Evolutionary conservation across 371 early-diverging fungal species (phyloP), one percentile per base, ranked within the genome.

Genomic region (Mortierella sp.): DNA sequence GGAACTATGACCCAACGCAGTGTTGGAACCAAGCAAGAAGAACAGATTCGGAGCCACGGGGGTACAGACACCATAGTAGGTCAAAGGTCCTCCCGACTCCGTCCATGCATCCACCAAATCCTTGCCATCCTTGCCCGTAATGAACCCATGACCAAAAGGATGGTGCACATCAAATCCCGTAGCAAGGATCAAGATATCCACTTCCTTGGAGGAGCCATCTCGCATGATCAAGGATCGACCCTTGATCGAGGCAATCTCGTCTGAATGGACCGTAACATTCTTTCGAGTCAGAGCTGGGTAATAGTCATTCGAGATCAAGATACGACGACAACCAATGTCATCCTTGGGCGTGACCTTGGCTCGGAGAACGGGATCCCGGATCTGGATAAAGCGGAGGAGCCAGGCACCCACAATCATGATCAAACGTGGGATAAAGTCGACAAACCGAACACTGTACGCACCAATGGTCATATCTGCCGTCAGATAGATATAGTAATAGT

Each of bases 131-230:
- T 62, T 63, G 25, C 81, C 82, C 25, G 65, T 58, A 44, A 82
- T 56, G 26, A 66, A 62, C n/a, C 69, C 64, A 14, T 43, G 29
- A 5, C 29, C 48, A 11, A 66, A 28, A 12, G 66, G 15, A 7
- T 63, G 74, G 44, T 81, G 80, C 5, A 84, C 70, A 45, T 87
- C 68, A 61, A 86, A 91, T 4, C 91, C 91, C 19, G 91, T 91
- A 14, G 91, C 91, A 7, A 87, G 60, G 19, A 87, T 73, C 55
- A 90, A 60, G 6, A 79, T 80, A 74, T 90, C 90, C 11, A 86
- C 80, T 55, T 83, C 81, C 19, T 62, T 64, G 5, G 59, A 43
- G 12, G 72, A 60, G 15, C 86, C 88, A 60, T 83, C 76, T n/a
- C 51, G 59, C 21, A 80, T 77, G 1, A 66, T 74, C 60, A 88